These are phyloP conservation scores for Rhizopus arrhizus DNA, from an alignment of 371 early-diverging fungal species.

Conservation along the genomic window DNA sequence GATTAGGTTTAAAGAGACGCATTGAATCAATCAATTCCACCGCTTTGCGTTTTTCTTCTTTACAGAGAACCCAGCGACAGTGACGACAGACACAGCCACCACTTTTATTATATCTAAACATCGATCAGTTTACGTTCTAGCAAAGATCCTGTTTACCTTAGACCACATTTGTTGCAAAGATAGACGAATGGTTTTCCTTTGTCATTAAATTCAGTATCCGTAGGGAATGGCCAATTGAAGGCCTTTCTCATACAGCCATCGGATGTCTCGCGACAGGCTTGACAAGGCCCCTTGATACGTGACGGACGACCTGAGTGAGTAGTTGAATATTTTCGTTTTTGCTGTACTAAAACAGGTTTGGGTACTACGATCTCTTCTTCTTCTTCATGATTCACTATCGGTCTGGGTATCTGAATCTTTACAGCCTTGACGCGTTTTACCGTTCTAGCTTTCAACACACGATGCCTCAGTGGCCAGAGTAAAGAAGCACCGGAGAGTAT, in stretches of 20 bases:
- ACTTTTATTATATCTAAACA: conserved; percentile 50
- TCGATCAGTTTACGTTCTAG: too few species aligned
- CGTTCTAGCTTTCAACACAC: conserved; percentile 9
- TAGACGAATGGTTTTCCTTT: conserved; percentile 52
- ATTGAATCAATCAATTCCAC: conserved; percentile 46
- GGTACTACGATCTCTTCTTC: conserved; percentile 19
- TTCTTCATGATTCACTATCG: conserved; percentile 5
- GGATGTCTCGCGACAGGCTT: conserved; percentile 50
- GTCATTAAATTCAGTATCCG: conserved; percentile 36
- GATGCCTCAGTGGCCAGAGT: conserved; percentile 8
- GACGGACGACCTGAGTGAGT: conserved; percentile 41
- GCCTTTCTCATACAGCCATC: conserved; percentile 60
- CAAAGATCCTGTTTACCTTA: conserved; percentile 33
- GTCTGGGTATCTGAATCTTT: conserved; percentile 31
- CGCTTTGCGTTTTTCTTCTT: conserved; percentile 56
- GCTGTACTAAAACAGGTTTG: conserved; percentile 4
- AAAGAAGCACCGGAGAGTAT: conserved; percentile 1
- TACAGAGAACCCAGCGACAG: conserved; percentile 56
- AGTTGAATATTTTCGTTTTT: background rate
- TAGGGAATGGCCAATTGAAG: conserved; percentile 55
- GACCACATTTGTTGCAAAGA: conserved; percentile 59
- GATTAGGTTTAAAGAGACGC: conserved; percentile 41
- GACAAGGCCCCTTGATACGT: conserved; percentile 51
- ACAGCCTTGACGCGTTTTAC: conserved; percentile 26
- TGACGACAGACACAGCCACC: conserved; percentile 54